Evolutionary conservation across 441 rosid species (phyloP), one percentile per base, ranked within the genome.

Genomic region (Erysimum pusillum): DNA sequence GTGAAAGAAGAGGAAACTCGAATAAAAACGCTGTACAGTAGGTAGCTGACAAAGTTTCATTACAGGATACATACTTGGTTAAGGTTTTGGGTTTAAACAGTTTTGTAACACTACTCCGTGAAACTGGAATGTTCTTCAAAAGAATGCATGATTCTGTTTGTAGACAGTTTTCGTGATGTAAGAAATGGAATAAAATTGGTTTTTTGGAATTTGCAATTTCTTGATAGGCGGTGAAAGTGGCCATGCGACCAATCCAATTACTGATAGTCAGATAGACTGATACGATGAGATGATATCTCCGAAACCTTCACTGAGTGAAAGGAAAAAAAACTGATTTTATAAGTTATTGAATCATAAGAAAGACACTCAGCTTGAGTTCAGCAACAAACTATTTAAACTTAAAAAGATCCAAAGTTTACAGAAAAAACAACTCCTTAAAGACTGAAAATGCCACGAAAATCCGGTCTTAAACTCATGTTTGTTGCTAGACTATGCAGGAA

Each of bases 1-100:
- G 98, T 92, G 80, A 90, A 71, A 44, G 54, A 65, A 58, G 44
- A 44, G 18, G 58, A 41, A 64, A 9, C 63, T 71, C 9, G 20
- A n/a, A 18, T 63, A 46, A 54, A 14, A 25, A 18, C 46, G 4
- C 18, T 38, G 60, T 67, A 58, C 36, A 67, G 53, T 31, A 36
- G 65, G 25, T 66, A 66, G 20, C 67, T 57, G n/a, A 35, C 48
- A 44, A 11, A 38, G 59, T 25, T 56, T 65, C 35, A 25, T 54
- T 44, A 15, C 54, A 38, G 61, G 6, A 49, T 65, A 48, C 12
- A n/a, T n/a, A n/a, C 57, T 63, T 74, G 65, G 46, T 18, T 13
- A 15, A 62, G 41, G 52, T 18, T 71, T 45, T 35, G 38, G 60
- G 28, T 20, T 49, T 39, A 11, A 38, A 41, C 36, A 42, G 39